Base-by-base conservation (phyloP, 2,329 filamentous ascomycete genomes). In the Xylariaceae sp. region DNA sequence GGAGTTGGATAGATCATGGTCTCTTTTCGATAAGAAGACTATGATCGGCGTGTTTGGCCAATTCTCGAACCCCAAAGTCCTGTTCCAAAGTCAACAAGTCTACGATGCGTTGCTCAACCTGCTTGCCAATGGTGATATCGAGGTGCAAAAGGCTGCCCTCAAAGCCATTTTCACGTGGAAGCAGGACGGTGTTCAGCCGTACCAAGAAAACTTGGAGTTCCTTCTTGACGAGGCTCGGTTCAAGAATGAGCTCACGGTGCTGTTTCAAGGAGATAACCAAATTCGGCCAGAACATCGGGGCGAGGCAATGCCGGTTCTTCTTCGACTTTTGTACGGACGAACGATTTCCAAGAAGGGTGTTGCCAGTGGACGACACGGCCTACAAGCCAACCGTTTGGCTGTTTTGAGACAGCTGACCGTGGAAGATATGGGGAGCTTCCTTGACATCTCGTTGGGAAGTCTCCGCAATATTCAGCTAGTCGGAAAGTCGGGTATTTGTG, bases 101-200 rank as follows among this genome's bases (percentile, higher is more conserved):
- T 89, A 92, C 67, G 76, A 83, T 6, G 86, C 90, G 13, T 78
- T 97, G 23, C 77, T 97, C 15, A 80, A 82, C 37, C 80, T 97
- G 18, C 79, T 97, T 65, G 84, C 87, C 49, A 96, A 97, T 70
- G 94, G 94, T 67, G 94, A 99, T 70, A 81, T 87, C 2, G 93
- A 97, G 65, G 84, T 96, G 13, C 94, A 99, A 72, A 93, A 88
- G 65, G 84, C 88, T 51, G 87, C 92, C 0, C 80, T 99, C 41
- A 92, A 92, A 72, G 89, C 88, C 7, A 83, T 99, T 6, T 80
- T 97, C 55, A 85, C 91, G 0, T 99, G 94, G 93, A 97, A 96
- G 72, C 84, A 89, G 59, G 81, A 87, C 1, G 85, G 82, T 7
- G 79, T 99, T 53, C 82, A 82, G 61, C 81, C 86, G 0, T 96